Base-by-base conservation (phyloP, 257 asterid species). In the Fraxinus quadrangulata region DNA sequence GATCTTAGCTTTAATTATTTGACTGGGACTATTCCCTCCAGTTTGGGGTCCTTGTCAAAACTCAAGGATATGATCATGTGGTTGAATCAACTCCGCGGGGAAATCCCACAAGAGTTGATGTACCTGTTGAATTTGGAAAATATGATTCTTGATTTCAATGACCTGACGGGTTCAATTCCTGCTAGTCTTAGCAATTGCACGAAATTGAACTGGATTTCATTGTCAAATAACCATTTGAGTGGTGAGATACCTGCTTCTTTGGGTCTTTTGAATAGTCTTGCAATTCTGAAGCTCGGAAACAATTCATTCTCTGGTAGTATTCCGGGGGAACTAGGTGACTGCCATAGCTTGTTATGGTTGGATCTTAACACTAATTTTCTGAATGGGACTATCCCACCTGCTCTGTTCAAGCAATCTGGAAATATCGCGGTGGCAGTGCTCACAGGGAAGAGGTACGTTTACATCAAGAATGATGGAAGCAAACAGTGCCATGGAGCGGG, bases 81-180 rank as follows among this genome's bases (percentile, higher is more conserved):
- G 99, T 77, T 89, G 84, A 95, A 95, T 88, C 93, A 81, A 42
- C 93, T 95, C 70, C 74, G 74, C 23, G 99, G 98, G 5, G 96
- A 91, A 78, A 95, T 95, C 90, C 97, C 99, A 3, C 77, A 84
- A 30, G 97, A 91, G 88, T 78, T 94, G 19, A 91, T 84, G 91
- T 66, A 84, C 72, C 78, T 95, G 77, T 84, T 70, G 82, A 84
- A 87, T 30, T 78, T 95, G 79, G 98, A 95, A 82, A 93, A 91
- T 66, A 73, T 95, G 88, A 95, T 95, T 87, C 99, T 95, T 84
- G 98, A 95, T 86, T 92, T 92, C 85, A 93, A 95, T 77, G 88
- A 87, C 79, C 79, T 95, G 79, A 85, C 82, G 0, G 99, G 99
- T 2, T 82, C 89, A 1, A 86, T 95, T 65, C 99, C 99, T 17